Evolutionary conservation across 1,284 basidiomycete genomes (phyloP), one percentile per base, ranked within the genome.

Genomic region (Moniliophthora roreri): DNA sequence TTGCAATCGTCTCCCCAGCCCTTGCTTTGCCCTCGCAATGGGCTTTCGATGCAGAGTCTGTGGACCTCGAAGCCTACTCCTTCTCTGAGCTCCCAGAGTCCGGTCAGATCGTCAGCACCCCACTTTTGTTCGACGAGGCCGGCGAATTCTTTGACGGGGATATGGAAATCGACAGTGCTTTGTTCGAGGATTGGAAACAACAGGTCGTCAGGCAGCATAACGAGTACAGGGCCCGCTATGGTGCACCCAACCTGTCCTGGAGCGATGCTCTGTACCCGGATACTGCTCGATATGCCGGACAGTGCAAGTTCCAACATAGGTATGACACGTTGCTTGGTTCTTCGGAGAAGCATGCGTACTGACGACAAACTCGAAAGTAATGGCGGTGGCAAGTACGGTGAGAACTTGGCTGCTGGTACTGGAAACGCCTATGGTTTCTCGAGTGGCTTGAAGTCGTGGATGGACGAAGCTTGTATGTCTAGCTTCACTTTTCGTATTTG

Each of bases 391-490:
- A 40, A 40, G 16, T 40, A 40, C 9, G 39, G 39, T 11, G 39
- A 40, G 21, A 40, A 40, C 39, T 21, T 40, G n/a, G 39, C 39
- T 10, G 39, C 39, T 5, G 39, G 39, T 18, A 40, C 39, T 18
- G 39, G 39, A 40, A 40, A 40, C 16, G 39, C 39, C 16, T 40
- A 40, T 40, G 39, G 39, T 9, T 40, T 50, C 20, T 10, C 32
- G 20, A 35, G 47, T 21, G 53, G 50, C 11, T 16, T 55, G 15
- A 18, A 46, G 2, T 16, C 35, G 15, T 55, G 53, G 53, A 55
- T 55, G 53, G 20, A 35, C n/a, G 53, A 55, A 51, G 53, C 50
- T 40, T 51, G 53, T 55, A 28, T 18, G 37, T 44, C 10, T 6
- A 3, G 15, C 11, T 36, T 41, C 48, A 36, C 10, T 37, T 38